Percentiles rank a stretch among this genome's conserved stretches.
phyloP scores from a whole-genome alignment of 306 rosid species.

The Carpinus viminea region DNA sequence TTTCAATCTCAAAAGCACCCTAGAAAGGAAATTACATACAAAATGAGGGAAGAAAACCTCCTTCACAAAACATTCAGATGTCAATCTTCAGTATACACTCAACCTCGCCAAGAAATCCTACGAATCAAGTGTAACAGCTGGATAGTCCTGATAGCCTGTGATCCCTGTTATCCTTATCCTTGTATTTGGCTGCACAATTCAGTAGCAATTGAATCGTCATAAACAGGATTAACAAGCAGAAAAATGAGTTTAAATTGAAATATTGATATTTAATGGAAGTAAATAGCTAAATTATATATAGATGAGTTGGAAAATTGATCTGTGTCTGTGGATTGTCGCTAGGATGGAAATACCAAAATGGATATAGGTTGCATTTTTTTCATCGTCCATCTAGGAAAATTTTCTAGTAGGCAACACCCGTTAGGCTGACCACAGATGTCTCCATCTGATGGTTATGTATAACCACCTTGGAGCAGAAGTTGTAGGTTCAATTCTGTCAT shows the following conservation, averaged over 20 bases:
- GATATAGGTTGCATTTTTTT: not conserved
- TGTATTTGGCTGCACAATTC: slow-evolving; percentile 74
- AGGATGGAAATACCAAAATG: not conserved
- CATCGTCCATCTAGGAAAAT: not conserved
- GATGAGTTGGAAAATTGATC: not conserved
- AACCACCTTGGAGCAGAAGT: not conserved
- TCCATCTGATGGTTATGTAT: not conserved
- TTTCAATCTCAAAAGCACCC: slow-evolving; percentile 9
- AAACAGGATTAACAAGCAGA: not conserved
- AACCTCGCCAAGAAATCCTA: slow-evolving; percentile 20
- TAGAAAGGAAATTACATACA: slow-evolving; percentile 25
- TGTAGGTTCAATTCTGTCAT: not conserved
- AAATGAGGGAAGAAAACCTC: slow-evolving; percentile 29
- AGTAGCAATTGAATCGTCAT: slow-evolving; percentile 33
- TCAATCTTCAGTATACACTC: slow-evolving; percentile 5
- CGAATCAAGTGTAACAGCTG: slow-evolving; percentile 70
- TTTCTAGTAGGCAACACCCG: not conserved
- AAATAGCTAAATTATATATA: not conserved
- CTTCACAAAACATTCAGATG: slow-evolving; percentile 21
- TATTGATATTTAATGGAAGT: not conserved
- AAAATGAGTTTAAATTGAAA: slow-evolving; percentile 1
- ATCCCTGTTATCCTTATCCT: slow-evolving; percentile 82
- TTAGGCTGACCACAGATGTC: not conserved
- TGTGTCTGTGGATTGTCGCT: not conserved
- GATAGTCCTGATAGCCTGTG: slow-evolving; percentile 86